phyloP scores from a whole-genome alignment of 1,284 basidiomycete genomes.

The Ustanciosporium gigantosporum region DNA sequence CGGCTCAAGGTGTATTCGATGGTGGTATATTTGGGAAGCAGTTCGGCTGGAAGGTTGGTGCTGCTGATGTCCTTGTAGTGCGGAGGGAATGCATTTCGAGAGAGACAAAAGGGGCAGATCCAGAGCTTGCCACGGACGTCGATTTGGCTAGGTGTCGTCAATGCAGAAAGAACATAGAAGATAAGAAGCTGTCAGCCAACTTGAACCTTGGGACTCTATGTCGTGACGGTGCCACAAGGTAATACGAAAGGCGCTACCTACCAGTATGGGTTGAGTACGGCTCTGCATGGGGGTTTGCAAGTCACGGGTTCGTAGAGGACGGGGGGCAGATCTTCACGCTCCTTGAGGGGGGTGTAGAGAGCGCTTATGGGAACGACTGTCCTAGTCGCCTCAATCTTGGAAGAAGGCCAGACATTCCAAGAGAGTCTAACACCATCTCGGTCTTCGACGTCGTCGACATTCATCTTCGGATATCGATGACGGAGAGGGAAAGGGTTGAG shows the following conservation, averaged over 20 bases:
- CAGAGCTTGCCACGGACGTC: conserved; percentile 97
- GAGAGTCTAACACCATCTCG: conserved; percentile 66
- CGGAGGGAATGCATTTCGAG: conserved; percentile 93
- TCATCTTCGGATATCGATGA: conserved; percentile 34
- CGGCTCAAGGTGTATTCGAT: conserved; percentile 97
- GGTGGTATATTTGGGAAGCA: conserved; percentile 96
- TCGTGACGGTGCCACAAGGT: too few species aligned
- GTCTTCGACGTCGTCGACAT: conserved; percentile 62
- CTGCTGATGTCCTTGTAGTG: conserved; percentile 99
- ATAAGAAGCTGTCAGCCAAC: not conserved
- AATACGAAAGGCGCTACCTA: conserved; percentile 20
- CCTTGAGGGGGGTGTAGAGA: conserved; percentile 95
- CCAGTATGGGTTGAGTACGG: conserved; percentile 98
- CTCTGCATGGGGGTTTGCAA: conserved; percentile 95
- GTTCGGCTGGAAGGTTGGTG: conserved; percentile 92
- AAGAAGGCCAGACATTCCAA: conserved; percentile 99
- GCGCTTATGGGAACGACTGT: conserved; percentile 97
- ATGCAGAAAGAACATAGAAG: not conserved
- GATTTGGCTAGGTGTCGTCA: conserved; percentile 75
- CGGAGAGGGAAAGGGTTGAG: too few species aligned
- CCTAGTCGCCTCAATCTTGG: conserved; percentile 93
- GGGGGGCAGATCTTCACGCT: conserved; percentile 90
- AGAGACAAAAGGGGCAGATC: conserved; percentile 98
- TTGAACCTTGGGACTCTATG: not conserved
- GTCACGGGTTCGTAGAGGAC: conserved; percentile 98